phyloP scores from a whole-genome alignment of 2,329 filamentous ascomycete species.

The Colletotrichum euphorbiae region DNA sequence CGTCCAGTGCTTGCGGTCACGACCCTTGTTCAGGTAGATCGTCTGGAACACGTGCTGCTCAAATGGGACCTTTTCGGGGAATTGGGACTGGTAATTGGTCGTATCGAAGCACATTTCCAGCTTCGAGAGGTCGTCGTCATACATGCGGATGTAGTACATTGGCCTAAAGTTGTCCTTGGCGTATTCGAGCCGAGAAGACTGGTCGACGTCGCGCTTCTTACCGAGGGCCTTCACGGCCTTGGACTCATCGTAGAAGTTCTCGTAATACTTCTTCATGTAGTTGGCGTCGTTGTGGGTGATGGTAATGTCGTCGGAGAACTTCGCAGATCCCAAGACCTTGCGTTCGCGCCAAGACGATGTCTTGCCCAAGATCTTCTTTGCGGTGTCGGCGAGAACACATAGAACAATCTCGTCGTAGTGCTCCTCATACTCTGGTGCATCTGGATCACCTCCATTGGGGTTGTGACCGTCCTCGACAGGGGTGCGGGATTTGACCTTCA shows the following conservation, averaged over 20 bases:
- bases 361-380: slow-evolving; percentile 66
- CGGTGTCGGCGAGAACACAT: slow-evolving; percentile 70
- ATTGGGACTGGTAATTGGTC: slow-evolving; percentile 78
- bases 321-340: slow-evolving; percentile 73
- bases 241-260: slow-evolving; percentile 64
- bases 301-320: slow-evolving; percentile 74
- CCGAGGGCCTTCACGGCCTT: slow-evolving; percentile 53
- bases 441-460: slow-evolving; percentile 52
- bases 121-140: slow-evolving; percentile 63
- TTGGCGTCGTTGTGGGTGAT: slow-evolving; percentile 72
- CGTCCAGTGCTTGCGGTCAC: slow-evolving; percentile 65
- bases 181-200: slow-evolving; percentile 53
- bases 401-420: slow-evolving; percentile 73
- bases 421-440: slow-evolving; percentile 66
- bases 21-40: slow-evolving; percentile 69
- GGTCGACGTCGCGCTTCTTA: slow-evolving; percentile 52
- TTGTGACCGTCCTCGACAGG: slow-evolving; percentile 47
- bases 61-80: slow-evolving; percentile 59
- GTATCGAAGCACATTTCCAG: slow-evolving; percentile 77
- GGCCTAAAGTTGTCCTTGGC: slow-evolving; percentile 64
- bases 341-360: slow-evolving; percentile 69
- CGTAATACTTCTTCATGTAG: slow-evolving; percentile 75
- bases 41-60: slow-evolving; percentile 52
- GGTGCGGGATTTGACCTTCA: slow-evolving; percentile 57
- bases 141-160: slow-evolving; percentile 72